Evolutionary conservation across 306 rosid genomes (phyloP), one percentile per base, ranked within the genome.

Genomic region (Canavalia gladiata): DNA sequence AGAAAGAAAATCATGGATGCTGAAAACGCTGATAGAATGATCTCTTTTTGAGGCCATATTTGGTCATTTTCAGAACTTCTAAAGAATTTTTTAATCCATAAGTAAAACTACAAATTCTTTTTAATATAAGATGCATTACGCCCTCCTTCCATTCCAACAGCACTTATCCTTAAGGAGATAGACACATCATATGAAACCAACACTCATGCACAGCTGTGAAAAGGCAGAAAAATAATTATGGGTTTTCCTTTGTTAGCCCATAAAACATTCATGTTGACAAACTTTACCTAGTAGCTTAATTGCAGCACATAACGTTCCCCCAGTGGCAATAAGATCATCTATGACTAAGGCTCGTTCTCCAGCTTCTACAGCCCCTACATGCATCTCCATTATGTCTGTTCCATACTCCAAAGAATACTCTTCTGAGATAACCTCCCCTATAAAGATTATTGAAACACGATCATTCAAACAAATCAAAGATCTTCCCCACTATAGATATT

Each of bases 251-350:
- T 4, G 8, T 3, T 25, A 45, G 30, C 9, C 10, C 42, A 58
- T 10, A 67, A 84, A n/a, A 55, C 58, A 51, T 30, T 37, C 18
- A 34, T 10, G 57, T 76, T 37, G 66, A 59, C 52, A 64, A 74
- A 18, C 46, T 57, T 84, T 91, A 96, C 99, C 99, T 75, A 96
- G 97, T 65, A 96, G 93, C 67, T 83, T 92, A 84, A 96, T 84
- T 59, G 99, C 99, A 55, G 99, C 97, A 87, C 86, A 71, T 86
- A 93, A 85, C 34, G 99, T 96, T 82, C 99, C 99, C 29, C 99
- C 99, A 6, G 97, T 96, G 52, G 99, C 99, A 85, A 96, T 92
- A 83, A 96, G 98, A 87, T 96, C 99, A 79, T 96, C 98, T 72
- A 96, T 87, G 88, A 96, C 73, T 50, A 96, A 83, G 71, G 97